Evolutionary conservation across 2,329 filamentous ascomycete genomes (phyloP).

Genomic region (Cercospora zeina): DNA sequence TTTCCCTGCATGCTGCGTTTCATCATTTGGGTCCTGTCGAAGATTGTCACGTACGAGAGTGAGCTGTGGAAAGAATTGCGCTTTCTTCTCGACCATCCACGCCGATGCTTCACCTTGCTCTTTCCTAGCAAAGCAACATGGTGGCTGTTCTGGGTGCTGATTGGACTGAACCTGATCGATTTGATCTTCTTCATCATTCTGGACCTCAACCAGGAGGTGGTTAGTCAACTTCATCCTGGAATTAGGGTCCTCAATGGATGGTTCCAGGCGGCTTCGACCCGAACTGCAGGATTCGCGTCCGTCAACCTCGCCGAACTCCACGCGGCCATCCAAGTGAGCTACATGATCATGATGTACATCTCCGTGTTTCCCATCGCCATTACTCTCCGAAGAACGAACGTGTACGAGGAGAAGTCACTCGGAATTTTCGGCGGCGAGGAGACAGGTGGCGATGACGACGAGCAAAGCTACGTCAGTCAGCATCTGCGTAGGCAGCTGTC

Average conservation of each 20-base stretch:
- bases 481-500: constrained; percentile 92
- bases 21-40: constrained; percentile 80
- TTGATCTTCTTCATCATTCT: constrained; percentile 89
- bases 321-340: constrained; percentile 88
- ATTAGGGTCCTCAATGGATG: constrained; percentile 80
- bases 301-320: constrained; percentile 77
- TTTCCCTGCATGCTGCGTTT: constrained; percentile 94
- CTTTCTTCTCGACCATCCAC: constrained; percentile 90
- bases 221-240: constrained; percentile 68
- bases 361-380: constrained; percentile 97
- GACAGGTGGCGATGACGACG: constrained; percentile 56
- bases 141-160: constrained; percentile 89
- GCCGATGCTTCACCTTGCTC: constrained; percentile 91
- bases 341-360: constrained; percentile 99
- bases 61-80: constrained; percentile 84
- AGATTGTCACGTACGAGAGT: constrained; percentile 63
- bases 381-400: constrained; percentile 88
- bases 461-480: constrained; percentile 81
- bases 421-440: constrained; percentile 65
- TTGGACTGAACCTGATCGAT: constrained; percentile 80
- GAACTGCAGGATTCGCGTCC: constrained; percentile 86
- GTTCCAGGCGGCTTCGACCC: constrained; percentile 85
- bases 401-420: constrained; percentile 88
- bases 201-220: constrained; percentile 72
- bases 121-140: constrained; percentile 90